Conservation (phyloP, 495 filamentous ascomycete genomes). For the Schizothecium vesticola region DNA sequence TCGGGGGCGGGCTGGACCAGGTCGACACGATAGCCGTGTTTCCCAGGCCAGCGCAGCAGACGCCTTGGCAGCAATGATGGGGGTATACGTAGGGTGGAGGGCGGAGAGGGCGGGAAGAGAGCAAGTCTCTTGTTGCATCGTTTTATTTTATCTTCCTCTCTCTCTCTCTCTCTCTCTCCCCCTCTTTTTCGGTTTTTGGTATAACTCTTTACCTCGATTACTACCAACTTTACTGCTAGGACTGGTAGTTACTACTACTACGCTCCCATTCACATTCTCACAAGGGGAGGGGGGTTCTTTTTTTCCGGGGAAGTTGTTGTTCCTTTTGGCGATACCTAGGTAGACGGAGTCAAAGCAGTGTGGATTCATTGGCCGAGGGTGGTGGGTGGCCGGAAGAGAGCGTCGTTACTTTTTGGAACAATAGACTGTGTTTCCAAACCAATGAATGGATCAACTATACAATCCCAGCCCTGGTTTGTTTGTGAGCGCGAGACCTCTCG, state of each 20-base stretch:
- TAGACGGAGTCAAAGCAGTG: not conserved
- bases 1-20: conserved; percentile 81
- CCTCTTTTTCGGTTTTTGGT: not conserved
- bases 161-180: not conserved
- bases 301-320: not conserved
- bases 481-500: no score
- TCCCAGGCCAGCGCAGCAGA: conserved; percentile 63
- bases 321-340: not conserved
- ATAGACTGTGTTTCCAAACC: not conserved
- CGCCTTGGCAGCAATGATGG: conserved; percentile 47
- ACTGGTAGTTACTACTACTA: not conserved
- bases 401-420: not conserved
- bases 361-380: not conserved
- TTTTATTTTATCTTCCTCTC: not conserved
- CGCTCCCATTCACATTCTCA: not conserved
- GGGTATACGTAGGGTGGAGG: not conserved
- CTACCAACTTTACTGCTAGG: not conserved
- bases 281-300: not conserved
- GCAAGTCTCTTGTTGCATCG: not conserved
- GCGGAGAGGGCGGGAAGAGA: not conserved
- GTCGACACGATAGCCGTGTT: conserved; percentile 79
- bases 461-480: no score
- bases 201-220: not conserved
- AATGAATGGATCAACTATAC: not conserved
- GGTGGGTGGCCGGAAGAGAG: no score